Percentiles rank a stretch among this genome's conserved stretches.
These are phyloP conservation scores for Aphanomyces stellatus DNA, from an alignment of 352 stramenopile species.

Conservation along the genomic window DNA sequence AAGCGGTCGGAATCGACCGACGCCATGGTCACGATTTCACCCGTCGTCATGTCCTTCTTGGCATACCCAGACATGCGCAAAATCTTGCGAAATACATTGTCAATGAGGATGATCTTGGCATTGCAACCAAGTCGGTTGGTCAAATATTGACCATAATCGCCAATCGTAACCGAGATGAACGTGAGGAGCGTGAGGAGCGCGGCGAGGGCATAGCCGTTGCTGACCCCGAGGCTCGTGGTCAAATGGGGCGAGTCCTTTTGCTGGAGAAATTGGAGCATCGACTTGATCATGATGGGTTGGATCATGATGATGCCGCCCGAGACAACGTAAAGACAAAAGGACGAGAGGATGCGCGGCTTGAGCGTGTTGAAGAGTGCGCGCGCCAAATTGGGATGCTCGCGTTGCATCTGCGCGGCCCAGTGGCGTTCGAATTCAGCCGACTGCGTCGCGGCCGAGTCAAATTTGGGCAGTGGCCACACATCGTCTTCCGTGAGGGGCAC, in stretches of 20 bases:
- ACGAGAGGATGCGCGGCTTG: slow-evolving; percentile 30
- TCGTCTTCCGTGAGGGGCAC: slow-evolving; percentile 27
- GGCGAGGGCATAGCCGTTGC: slow-evolving; percentile 39
- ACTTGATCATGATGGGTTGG: slow-evolving; percentile 51
- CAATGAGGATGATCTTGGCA: slow-evolving; percentile 43
- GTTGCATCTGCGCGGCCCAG: slow-evolving; percentile 23
- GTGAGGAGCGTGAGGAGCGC: slow-evolving; percentile 29
- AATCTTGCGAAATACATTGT: slow-evolving; percentile 52
- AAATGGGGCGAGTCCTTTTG: not conserved
- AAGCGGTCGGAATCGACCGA: slow-evolving; percentile 38
- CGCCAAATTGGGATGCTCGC: slow-evolving; percentile 27
- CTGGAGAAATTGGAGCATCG: slow-evolving; percentile 37
- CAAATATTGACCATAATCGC: slow-evolving; percentile 45
- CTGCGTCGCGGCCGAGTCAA: slow-evolving; percentile 26
- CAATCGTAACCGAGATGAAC: slow-evolving; percentile 34
- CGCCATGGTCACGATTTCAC: slow-evolving; percentile 37
- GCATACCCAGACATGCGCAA: slow-evolving; percentile 36
- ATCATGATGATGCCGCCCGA: slow-evolving; percentile 31
- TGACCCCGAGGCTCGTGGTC: slow-evolving; percentile 32
- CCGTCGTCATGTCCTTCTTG: slow-evolving; percentile 35
- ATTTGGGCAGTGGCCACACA: slow-evolving; percentile 22
- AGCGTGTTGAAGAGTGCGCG: slow-evolving; percentile 38
- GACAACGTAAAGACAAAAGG: slow-evolving; percentile 28
- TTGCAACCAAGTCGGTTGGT: slow-evolving; percentile 36
- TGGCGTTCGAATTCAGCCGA: slow-evolving; percentile 12